Percentiles rank a stretch among this genome's conserved stretches.
Conservation (phyloP, 352 stramenopile species). For the Elongisporangium anandrum region DNA sequence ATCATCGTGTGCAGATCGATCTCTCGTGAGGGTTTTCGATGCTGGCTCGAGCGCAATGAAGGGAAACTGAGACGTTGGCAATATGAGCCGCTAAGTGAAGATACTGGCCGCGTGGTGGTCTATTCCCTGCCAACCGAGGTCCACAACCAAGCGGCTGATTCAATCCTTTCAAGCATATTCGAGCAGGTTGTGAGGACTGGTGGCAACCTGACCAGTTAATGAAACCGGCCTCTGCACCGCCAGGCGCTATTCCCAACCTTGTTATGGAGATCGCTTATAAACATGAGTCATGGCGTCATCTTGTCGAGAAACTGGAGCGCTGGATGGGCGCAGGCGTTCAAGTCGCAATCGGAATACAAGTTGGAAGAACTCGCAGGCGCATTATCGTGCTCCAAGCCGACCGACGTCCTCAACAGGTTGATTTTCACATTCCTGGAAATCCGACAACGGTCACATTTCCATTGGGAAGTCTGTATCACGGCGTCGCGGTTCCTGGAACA, state of each 20-base stretch:
- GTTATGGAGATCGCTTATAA: constrained; percentile 12
- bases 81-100: constrained; percentile 12
- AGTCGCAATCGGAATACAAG: constrained; percentile 11
- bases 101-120: constrained; percentile 4
- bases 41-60: constrained; percentile 11
- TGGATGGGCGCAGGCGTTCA: constrained; percentile 14
- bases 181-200: constrained; percentile 4
- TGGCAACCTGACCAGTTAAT: constrained; percentile 7
- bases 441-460: no score
- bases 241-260: constrained; percentile 3
- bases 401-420: no score
- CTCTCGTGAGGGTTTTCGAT: no score
- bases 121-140: constrained; percentile 6
- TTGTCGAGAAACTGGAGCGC: constrained; percentile 10
- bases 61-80: constrained; percentile 11
- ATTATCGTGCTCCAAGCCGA: constrained; percentile 12
- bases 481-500: no score
- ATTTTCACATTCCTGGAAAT: no score
- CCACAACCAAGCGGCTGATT: constrained; percentile 1
- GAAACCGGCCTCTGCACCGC: constrained; percentile 1
- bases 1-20: no score
- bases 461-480: no score
- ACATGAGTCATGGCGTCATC: constrained; percentile 7
- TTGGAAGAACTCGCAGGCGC: constrained; percentile 2
- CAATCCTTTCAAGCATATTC: not conserved